These are phyloP conservation scores for Stentor coeruleus DNA, from an alignment of 73 alveolate species.

Conservation along the genomic window DNA sequence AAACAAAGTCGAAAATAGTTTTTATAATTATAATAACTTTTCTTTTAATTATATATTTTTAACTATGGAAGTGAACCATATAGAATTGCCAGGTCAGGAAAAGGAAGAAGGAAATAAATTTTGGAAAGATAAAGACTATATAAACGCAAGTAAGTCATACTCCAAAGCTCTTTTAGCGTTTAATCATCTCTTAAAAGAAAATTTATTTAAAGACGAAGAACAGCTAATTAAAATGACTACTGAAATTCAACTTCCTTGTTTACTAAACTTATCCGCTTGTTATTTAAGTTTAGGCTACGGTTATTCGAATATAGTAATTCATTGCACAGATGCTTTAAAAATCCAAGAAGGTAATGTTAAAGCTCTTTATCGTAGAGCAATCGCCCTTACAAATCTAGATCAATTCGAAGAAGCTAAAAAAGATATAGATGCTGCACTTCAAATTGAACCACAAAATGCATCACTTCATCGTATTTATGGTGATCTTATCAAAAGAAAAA, in stretches of 20 bases:
- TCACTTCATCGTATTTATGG: not conserved
- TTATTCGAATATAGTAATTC: not conserved
- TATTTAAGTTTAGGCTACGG: not conserved
- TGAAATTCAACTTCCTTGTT: constrained; percentile 8
- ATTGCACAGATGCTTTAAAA: constrained; percentile 21
- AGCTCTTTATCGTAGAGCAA: constrained; percentile 27
- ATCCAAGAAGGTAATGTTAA: not conserved
- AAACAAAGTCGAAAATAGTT: no score
- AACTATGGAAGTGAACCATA: no score
- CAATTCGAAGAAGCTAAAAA: not conserved
- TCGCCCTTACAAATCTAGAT: not conserved
- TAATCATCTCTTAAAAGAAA: constrained; percentile 5
- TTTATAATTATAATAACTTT: no score
- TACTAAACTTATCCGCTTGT: constrained; percentile 24
- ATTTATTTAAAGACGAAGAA: not conserved
- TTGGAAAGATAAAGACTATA: not conserved
- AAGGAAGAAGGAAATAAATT: constrained; percentile 14
- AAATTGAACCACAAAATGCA: constrained; percentile 19
- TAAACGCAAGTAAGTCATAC: constrained; percentile 22
- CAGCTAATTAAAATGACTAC: not conserved
- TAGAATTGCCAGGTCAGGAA: not conserved
- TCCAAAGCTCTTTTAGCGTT: constrained; percentile 29
- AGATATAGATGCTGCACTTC: not conserved
- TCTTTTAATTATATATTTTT: no score
- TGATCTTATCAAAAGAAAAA: not conserved